These are phyloP conservation scores for Magnolia sinica DNA, from an alignment of 164 flowering plant species.

Conservation along the genomic window DNA sequence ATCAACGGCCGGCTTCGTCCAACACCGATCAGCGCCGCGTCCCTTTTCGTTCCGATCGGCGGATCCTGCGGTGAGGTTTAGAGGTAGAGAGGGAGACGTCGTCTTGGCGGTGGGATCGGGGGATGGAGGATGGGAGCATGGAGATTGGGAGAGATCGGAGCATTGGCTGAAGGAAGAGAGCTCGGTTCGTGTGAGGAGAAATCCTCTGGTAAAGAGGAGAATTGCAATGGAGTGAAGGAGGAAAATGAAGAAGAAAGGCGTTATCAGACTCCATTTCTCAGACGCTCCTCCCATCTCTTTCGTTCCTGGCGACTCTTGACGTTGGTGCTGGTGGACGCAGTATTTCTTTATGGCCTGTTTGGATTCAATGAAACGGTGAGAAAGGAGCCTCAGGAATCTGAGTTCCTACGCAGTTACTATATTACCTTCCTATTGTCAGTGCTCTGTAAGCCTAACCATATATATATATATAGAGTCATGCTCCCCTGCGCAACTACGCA, in stretches of 20 bases:
- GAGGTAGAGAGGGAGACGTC: not conserved
- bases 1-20: constrained; percentile 77
- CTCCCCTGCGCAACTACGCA: too few relatives aligned
- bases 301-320: not conserved
- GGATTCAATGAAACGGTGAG: too few relatives aligned
- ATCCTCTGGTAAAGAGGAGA: constrained; percentile 73
- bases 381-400: too few relatives aligned
- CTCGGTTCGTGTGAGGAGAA: constrained; percentile 90
- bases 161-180: constrained; percentile 71
- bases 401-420: too few relatives aligned
- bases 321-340: too few relatives aligned
- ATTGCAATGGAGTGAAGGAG: constrained; percentile 60
- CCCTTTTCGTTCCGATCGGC: not conserved
- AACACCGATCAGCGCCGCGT: constrained; percentile 29
- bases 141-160: constrained; percentile 60
- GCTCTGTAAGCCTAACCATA: too few relatives aligned
- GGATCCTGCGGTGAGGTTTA: constrained; percentile 4
- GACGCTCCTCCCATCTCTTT: constrained; percentile 12
- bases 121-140: constrained; percentile 32
- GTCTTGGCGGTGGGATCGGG: too few relatives aligned
- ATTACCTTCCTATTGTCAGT: too few relatives aligned
- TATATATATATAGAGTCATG: too few relatives aligned
- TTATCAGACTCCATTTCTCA: constrained; percentile 26
- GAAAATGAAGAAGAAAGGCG: constrained; percentile 37
- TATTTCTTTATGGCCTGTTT: too few relatives aligned